Percentiles rank a stretch among this genome's conserved stretches.
These are phyloP conservation scores for Ceriops zippeliana DNA, from an alignment of 345 rosid species.

Conservation along the genomic window DNA sequence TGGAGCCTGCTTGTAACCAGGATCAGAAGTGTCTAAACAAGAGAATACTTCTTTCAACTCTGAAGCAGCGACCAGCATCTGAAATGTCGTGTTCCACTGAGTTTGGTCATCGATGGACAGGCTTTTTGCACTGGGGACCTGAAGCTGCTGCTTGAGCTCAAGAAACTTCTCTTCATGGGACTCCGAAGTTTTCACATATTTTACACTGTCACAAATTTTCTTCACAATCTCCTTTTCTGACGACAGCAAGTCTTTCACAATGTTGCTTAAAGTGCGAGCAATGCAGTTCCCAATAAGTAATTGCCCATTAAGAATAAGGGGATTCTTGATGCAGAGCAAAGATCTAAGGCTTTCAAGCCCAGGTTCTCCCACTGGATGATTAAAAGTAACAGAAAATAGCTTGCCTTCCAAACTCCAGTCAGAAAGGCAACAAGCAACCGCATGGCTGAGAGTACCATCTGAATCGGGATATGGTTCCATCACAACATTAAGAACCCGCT, in stretches of 20 bases:
- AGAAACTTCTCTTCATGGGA: conserved; percentile 82
- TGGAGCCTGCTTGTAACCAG: conserved; percentile 69
- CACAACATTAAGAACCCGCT: conserved; percentile 71
- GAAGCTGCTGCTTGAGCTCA: conserved; percentile 86
- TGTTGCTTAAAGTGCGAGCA: conserved; percentile 50
- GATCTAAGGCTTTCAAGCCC: conserved; percentile 64
- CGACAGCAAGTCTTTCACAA: conserved; percentile 55
- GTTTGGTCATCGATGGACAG: conserved; percentile 67
- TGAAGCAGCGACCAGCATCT: conserved; percentile 78
- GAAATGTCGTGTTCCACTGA: conserved; percentile 80
- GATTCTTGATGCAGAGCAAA: conserved; percentile 63
- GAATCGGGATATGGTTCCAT: conserved; percentile 85
- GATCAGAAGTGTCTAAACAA: conserved; percentile 81
- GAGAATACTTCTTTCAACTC: conserved; percentile 85
- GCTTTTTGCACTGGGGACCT: conserved; percentile 67
- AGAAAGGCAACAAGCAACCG: conserved; percentile 72
- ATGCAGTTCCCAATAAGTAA: conserved; percentile 64
- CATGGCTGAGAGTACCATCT: conserved; percentile 61
- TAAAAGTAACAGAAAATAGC: conserved; percentile 67
- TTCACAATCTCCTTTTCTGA: conserved; percentile 52
- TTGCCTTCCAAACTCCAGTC: conserved; percentile 84
- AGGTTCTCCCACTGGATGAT: conserved; percentile 47
- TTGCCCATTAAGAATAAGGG: conserved; percentile 75
- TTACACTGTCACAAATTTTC: conserved; percentile 77
- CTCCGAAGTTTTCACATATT: conserved; percentile 79